phyloP scores from a whole-genome alignment of 345 rosid genomes.

The Lagerstroemia speciosa region DNA sequence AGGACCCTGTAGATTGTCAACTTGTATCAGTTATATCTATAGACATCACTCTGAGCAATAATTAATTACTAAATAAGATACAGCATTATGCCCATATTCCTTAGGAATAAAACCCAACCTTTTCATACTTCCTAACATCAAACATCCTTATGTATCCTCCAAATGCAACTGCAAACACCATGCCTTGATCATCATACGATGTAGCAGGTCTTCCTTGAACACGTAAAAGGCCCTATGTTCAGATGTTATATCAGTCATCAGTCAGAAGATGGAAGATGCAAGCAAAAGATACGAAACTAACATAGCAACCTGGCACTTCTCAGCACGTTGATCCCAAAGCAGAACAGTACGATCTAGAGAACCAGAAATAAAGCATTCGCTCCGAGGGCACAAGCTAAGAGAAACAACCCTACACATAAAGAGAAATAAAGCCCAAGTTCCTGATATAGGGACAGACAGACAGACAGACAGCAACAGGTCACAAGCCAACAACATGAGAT shows the following conservation, averaged over 20 bases:
- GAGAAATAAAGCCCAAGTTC: slow-evolving; percentile 2
- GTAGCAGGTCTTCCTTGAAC: slow-evolving; percentile 94
- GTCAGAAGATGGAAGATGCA: slow-evolving; percentile 2
- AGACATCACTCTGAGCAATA: background rate
- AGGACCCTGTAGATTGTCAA: slow-evolving; percentile 50
- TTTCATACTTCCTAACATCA: slow-evolving; percentile 86
- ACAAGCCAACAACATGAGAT: slow-evolving; percentile 6
- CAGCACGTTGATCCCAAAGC: slow-evolving; percentile 96
- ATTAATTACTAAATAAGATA: background rate
- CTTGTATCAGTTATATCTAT: background rate
- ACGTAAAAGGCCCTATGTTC: slow-evolving; percentile 51
- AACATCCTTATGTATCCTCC: slow-evolving; percentile 93
- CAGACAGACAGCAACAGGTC: background rate
- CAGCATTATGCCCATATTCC: background rate
- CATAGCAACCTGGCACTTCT: slow-evolving; percentile 75
- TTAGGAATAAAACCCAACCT: slow-evolving; percentile 35
- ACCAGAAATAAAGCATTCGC: slow-evolving; percentile 84
- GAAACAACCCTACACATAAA: slow-evolving; percentile 67
- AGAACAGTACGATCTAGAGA: slow-evolving; percentile 95
- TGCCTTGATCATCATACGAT: slow-evolving; percentile 92
- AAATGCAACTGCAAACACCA: slow-evolving; percentile 82
- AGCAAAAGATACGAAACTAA: background rate
- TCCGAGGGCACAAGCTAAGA: slow-evolving; percentile 76
- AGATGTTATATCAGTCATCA: slow-evolving; percentile 7
- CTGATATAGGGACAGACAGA: background rate